phyloP scores from a whole-genome alignment of 2,329 filamentous ascomycete genomes.

The Calycina herbarum region DNA sequence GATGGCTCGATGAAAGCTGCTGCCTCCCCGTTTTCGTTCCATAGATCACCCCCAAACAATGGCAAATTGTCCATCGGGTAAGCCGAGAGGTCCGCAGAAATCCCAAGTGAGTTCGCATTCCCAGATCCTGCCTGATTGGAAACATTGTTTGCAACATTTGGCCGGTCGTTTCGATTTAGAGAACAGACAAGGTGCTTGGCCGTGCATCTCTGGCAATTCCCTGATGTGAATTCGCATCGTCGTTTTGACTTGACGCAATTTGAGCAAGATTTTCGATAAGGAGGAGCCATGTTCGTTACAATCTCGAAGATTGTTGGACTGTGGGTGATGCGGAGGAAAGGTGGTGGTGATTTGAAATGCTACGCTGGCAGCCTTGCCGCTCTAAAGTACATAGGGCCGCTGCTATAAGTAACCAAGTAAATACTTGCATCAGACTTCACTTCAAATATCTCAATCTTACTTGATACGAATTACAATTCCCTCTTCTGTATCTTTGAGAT shows the following conservation, averaged over 20 bases:
- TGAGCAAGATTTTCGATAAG: constrained; percentile 8
- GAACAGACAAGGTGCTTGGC: neutral
- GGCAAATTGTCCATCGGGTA: neutral
- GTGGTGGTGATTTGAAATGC: neutral
- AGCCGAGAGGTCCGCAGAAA: neutral
- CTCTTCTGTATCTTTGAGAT: too few species aligned
- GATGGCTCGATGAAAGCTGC: neutral
- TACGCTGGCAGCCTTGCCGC: too few species aligned
- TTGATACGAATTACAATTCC: too few species aligned
- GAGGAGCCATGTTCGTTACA: neutral
- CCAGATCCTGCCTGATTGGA: neutral
- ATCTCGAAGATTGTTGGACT: neutral
- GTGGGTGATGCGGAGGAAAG: too few species aligned
- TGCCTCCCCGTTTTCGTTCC: neutral
- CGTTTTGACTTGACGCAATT: constrained; percentile 7
- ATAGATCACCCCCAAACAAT: neutral
- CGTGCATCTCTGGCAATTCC: neutral
- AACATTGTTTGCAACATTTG: neutral
- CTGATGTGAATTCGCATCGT: constrained; percentile 2
- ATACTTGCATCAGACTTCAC: too few species aligned
- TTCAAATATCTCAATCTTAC: too few species aligned
- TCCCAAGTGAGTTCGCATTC: neutral
- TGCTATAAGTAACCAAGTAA: too few species aligned
- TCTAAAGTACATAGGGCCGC: too few species aligned
- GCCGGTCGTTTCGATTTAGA: neutral